Conservation (phyloP, 257 asterid species). For the Jacaranda copaia region DNA sequence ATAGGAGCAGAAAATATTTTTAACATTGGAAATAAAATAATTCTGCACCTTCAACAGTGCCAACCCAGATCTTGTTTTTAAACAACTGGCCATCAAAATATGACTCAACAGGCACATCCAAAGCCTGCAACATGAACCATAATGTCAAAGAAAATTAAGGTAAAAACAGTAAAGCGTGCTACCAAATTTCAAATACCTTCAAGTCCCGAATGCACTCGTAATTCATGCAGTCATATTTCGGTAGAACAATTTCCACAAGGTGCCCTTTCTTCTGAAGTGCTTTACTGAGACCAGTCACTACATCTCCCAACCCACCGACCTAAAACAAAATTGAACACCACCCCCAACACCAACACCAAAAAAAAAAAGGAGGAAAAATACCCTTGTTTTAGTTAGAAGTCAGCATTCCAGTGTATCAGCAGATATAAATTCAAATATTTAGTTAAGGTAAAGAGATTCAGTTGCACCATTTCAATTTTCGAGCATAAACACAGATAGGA, state of each 20-base stretch:
- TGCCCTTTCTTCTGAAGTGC: slow-evolving; percentile 95
- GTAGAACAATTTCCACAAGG: slow-evolving; percentile 90
- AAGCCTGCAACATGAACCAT: slow-evolving; percentile 59
- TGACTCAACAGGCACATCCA: slow-evolving; percentile 87
- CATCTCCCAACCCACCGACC: slow-evolving; percentile 99
- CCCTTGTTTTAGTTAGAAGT: slow-evolving; percentile 24
- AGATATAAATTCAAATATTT: background rate
- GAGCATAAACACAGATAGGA: slow-evolving; percentile 20
- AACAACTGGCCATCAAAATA: slow-evolving; percentile 85
- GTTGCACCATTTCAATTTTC: slow-evolving; percentile 26
- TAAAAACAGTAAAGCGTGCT: slow-evolving; percentile 25
- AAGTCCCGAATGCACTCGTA: slow-evolving; percentile 68
- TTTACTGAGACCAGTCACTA: slow-evolving; percentile 93
- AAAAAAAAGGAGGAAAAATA: background rate
- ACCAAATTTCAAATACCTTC: slow-evolving; percentile 55
- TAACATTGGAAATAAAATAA: slow-evolving; percentile 26
- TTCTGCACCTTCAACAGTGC: slow-evolving; percentile 86
- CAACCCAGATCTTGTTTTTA: slow-evolving; percentile 91
- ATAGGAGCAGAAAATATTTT: slow-evolving; percentile 34
- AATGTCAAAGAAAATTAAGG: slow-evolving; percentile 27
- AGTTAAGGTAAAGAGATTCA: background rate
- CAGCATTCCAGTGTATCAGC: background rate
- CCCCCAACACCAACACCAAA: background rate
- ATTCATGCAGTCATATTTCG: slow-evolving; percentile 94
- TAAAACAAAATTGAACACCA: slow-evolving; percentile 34